phyloP scores from a whole-genome alignment of 2,329 filamentous ascomycete species.

The Colletotrichum sp. region DNA sequence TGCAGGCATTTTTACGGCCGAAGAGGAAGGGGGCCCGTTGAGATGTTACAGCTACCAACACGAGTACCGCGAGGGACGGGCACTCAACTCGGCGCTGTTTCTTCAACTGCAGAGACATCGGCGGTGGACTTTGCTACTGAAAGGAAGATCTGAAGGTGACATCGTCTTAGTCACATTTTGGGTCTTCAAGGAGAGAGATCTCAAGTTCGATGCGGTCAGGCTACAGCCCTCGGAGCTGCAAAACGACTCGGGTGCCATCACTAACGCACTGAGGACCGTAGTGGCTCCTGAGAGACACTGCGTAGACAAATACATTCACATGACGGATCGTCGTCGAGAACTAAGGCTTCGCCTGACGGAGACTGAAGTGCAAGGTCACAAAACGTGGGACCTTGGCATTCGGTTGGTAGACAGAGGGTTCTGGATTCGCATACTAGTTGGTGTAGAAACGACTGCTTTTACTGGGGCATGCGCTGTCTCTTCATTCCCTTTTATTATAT shows the following conservation, averaged over 20 bases:
- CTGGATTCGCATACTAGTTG: not conserved
- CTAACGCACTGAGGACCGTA: not conserved
- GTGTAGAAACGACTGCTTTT: not conserved
- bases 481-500: not conserved
- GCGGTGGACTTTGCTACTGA: not conserved
- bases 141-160: not conserved
- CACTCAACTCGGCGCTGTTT: not conserved
- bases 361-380: not conserved
- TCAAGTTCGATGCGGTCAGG: not conserved
- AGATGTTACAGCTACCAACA: conserved; percentile 1
- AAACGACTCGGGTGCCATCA: not conserved
- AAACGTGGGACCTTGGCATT: not conserved
- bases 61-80: not conserved
- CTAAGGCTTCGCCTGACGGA: not conserved
- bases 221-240: not conserved
- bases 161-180: not conserved
- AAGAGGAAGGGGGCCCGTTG: not conserved
- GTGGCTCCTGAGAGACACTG: not conserved
- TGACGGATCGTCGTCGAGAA: not conserved
- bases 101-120: not conserved
- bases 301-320: not conserved
- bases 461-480: not conserved
- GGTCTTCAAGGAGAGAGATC: not conserved
- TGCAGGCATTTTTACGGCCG: not conserved
- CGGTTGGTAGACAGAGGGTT: not conserved